Evolutionary conservation across 192 early-diverging fungal species (phyloP), one percentile per base, ranked within the genome.

Genomic region (Gryganskiella cystojenkinii): DNA sequence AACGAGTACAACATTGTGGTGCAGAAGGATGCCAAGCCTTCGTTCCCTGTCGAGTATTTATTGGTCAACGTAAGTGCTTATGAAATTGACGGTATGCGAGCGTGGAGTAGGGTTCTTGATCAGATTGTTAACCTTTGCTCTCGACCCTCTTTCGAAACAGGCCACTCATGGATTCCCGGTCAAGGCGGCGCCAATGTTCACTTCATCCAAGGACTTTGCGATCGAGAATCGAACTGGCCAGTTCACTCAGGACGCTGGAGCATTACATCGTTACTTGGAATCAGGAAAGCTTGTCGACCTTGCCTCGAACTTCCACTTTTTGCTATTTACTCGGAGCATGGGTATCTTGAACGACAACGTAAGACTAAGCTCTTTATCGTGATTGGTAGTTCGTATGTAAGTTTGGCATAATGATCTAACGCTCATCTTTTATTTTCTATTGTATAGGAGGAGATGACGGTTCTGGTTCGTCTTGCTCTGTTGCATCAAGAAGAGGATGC

Each of bases 41-140:
- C 95, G 4, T 99, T 98, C 71, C 98, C 98, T 0, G 91, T 98
- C 1, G 97, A 99, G 64, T 98, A 99, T 69, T 87, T 99, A 22
- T 82, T 99, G 31, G 93, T 98, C 25, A 98, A 96, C 64, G 94
- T 95, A 86, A 79, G 84, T 58, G 25, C 8, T 5, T 5, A 6
- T 5, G 4, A 11, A 64, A 52, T 7, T 8, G 27, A 55, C 22
- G 13, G 8, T 43, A 15, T 28, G 33, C 45, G 17, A 11, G 3
- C 33, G 7, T 4, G 15, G 3, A 46, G 45, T 46, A 46, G 45
- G 20, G 45, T 51, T n/a, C 3, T 9, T 13, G 4, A 31, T 28
- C 3, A 7, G 33, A 37, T 56, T 53, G 46, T 42, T 53, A 22
- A 62, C 24, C 44, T 76, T 31, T 51, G 24, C 30, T 43, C 24